Evolutionary conservation across 768 basidiomycete genomes (phyloP).

Genomic region (Rhodotorula sphaerocarpa): DNA sequence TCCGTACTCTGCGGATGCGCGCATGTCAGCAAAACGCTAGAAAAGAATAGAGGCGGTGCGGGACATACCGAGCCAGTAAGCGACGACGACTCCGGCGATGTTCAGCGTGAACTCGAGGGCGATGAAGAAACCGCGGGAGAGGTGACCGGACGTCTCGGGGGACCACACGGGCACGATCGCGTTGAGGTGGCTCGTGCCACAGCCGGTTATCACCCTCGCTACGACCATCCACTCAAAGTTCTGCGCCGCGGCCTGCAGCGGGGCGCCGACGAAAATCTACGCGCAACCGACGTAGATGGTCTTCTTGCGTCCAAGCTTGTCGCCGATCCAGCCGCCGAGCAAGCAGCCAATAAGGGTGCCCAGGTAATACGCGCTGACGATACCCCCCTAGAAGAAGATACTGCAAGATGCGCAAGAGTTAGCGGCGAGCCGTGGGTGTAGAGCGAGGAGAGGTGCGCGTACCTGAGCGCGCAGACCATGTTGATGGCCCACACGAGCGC

Average conservation of each 20-base stretch:
- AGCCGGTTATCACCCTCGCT: constrained; percentile 35
- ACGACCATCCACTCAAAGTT: constrained; percentile 36
- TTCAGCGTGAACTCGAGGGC: constrained; percentile 37
- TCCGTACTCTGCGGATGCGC: constrained; percentile 23
- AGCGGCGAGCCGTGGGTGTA: not conserved
- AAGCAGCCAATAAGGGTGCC: constrained; percentile 36
- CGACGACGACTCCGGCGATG: constrained; percentile 28
- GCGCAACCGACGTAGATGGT: constrained; percentile 34
- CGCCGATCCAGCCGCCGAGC: constrained; percentile 37
- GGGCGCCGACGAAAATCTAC: constrained; percentile 37
- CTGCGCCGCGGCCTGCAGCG: constrained; percentile 27
- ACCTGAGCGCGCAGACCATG: not conserved
- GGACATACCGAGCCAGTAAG: constrained; percentile 35
- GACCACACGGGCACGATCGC: constrained; percentile 39
- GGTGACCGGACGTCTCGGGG: constrained; percentile 36
- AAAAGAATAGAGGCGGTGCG: too few species aligned
- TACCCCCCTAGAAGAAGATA: constrained; percentile 34
- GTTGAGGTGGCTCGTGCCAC: constrained; percentile 37
- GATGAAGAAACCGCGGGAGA: constrained; percentile 35
- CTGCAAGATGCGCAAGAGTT: not conserved
- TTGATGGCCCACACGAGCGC: constrained; percentile 1
- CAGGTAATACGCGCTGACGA: constrained; percentile 37
- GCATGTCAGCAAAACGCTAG: too few species aligned
- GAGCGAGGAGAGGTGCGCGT: not conserved
- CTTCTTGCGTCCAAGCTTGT: constrained; percentile 33